Evolutionary conservation across 768 basidiomycete species (phyloP).

Genomic region (Suillus bovinus): DNA sequence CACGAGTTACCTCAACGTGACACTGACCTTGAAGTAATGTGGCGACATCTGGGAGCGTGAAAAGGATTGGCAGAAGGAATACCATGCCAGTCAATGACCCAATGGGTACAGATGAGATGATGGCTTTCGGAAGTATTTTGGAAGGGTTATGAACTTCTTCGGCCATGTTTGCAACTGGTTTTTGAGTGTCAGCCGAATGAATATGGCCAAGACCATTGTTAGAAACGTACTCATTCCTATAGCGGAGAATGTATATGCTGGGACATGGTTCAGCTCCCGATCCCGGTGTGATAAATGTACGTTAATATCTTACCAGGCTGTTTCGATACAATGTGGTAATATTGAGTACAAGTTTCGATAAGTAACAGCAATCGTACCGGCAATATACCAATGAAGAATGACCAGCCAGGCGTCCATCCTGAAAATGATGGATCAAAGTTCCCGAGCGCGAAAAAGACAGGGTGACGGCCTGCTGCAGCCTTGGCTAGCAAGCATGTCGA

Average conservation of each 20-base stretch:
- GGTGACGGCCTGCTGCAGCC: conserved; percentile 53
- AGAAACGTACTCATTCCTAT: conserved; percentile 57
- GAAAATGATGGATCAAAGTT: conserved; percentile 63
- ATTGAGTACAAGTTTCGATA: not conserved
- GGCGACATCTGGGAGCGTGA: conserved; percentile 60
- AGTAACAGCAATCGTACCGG: conserved; percentile 36
- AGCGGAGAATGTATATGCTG: conserved; percentile 57
- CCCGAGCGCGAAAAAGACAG: conserved; percentile 56
- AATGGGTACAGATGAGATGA: conserved; percentile 55
- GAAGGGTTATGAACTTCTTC: conserved; percentile 66
- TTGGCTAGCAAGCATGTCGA: conserved; percentile 57
- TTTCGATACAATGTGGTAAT: conserved; percentile 1
- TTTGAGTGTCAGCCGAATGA: conserved; percentile 8
- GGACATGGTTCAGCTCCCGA: conserved; percentile 17
- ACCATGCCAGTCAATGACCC: conserved; percentile 50
- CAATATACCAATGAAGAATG: conserved; percentile 65
- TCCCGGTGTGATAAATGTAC: conserved; percentile 2
- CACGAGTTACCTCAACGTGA: not conserved
- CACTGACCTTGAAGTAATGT: conserved; percentile 51
- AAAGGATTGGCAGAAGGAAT: conserved; percentile 62
- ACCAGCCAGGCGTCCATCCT: conserved; percentile 69
- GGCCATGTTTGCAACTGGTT: conserved; percentile 60
- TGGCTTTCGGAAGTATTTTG: conserved; percentile 53
- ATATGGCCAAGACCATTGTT: conserved; percentile 1
- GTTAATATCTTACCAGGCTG: conserved; percentile 29